Evolutionary conservation across 371 early-diverging fungal genomes (phyloP).

Genomic region (Actinomortierella wolfii): DNA sequence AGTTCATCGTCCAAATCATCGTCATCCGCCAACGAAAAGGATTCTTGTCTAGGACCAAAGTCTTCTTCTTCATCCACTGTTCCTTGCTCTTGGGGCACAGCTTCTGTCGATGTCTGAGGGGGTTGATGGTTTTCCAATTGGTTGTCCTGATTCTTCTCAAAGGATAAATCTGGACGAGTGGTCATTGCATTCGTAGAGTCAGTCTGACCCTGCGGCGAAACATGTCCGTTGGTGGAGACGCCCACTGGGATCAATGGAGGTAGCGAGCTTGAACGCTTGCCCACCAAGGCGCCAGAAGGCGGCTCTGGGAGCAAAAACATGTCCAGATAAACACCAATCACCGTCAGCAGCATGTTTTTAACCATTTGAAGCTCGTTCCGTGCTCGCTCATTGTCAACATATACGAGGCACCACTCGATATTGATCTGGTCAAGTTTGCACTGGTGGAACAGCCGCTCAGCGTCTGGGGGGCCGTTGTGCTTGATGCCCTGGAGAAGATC

Average conservation of each 20-base stretch:
- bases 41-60: conserved; percentile 7
- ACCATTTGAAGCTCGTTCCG: conserved; percentile 23
- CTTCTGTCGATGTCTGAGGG: too few species aligned
- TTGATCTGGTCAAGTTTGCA: conserved; percentile 28
- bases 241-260: conserved; percentile 12
- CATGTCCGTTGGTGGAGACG: not conserved
- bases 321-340: conserved; percentile 16
- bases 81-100: too few species aligned
- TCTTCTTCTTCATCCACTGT: conserved; percentile 13
- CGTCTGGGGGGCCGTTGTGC: too few species aligned
- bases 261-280: conserved; percentile 22
- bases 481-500: too few species aligned
- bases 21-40: conserved; percentile 60
- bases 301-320: conserved; percentile 48
- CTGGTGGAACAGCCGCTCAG: conserved; percentile 27
- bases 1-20: conserved; percentile 52
- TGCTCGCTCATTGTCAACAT: conserved; percentile 33
- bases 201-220: conserved; percentile 1
- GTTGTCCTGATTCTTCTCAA: too few species aligned
- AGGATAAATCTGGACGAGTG: too few species aligned
- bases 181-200: not conserved
- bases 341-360: conserved; percentile 8
- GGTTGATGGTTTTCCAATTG: too few species aligned
- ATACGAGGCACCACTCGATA: conserved; percentile 12
- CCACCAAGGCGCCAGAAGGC: conserved; percentile 20